phyloP scores from a whole-genome alignment of 1,139 yeast genomes.

The Candida neerlandica region DNA sequence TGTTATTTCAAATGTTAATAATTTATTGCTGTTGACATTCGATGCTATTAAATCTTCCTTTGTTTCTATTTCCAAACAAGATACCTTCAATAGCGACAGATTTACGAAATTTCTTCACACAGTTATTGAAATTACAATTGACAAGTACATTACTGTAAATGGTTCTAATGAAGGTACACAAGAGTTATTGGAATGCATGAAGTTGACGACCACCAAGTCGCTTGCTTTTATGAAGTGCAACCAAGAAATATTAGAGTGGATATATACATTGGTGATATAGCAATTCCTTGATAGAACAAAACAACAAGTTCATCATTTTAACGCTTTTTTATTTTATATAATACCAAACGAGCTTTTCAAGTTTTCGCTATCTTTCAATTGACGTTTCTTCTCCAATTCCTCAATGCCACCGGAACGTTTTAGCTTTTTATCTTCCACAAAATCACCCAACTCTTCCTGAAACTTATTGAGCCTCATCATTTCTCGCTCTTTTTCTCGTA shows the following conservation, averaged over 20 bases:
- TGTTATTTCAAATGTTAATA: conserved; percentile 11
- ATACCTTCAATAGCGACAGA: conserved; percentile 9
- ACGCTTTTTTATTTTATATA: conserved; percentile 20
- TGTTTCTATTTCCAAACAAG: conserved; percentile 8
- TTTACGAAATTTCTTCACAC: conserved; percentile 12
- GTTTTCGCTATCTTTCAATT: conserved; percentile 68
- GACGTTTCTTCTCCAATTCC: conserved; percentile 74
- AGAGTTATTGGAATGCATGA: background rate
- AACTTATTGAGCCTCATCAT: conserved; percentile 63
- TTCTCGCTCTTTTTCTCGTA: conserved; percentile 73
- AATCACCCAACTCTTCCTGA: conserved; percentile 84
- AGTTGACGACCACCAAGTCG: background rate
- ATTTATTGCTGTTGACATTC: conserved; percentile 12
- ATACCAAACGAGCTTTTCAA: conserved; percentile 50
- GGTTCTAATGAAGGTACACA: conserved; percentile 1
- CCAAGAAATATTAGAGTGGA: conserved; percentile 3
- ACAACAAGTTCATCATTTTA: background rate
- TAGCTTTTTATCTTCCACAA: conserved; percentile 74
- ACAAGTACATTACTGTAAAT: conserved; percentile 11
- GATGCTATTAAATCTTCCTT: conserved; percentile 11
- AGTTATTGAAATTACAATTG: conserved; percentile 8
- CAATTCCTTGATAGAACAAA: background rate
- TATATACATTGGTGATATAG: background rate
- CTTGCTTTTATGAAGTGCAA: background rate
- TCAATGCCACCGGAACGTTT: conserved; percentile 88